A percentile compares a stretch with the other conserved stretches of the same genome.
These are phyloP conservation scores for Ustilago xerochloae DNA, from an alignment of 1,284 basidiomycete species.

Conservation along the genomic window DNA sequence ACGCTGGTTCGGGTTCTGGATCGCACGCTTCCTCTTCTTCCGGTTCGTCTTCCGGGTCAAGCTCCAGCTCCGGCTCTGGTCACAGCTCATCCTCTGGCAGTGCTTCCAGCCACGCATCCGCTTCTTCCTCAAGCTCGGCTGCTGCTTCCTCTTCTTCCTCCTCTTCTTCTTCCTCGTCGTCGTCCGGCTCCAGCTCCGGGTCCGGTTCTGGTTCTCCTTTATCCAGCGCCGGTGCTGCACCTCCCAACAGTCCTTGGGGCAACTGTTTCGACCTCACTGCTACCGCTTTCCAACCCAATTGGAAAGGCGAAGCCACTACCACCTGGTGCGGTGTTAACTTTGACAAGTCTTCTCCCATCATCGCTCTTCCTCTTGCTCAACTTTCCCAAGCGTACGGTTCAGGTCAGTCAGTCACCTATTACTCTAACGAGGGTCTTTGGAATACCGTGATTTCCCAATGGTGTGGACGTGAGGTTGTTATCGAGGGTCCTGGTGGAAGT, in stretches of 20 bases:
- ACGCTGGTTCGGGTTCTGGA: background rate
- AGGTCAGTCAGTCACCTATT: slow-evolving; percentile 33
- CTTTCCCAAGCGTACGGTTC: slow-evolving; percentile 41
- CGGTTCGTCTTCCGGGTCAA: slow-evolving; percentile 1
- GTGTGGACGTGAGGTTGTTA: slow-evolving; percentile 42
- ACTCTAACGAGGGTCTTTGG: slow-evolving; percentile 42
- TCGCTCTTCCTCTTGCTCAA: slow-evolving; percentile 40
- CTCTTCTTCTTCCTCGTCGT: slow-evolving; percentile 6
- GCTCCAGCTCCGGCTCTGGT: slow-evolving; percentile 9
- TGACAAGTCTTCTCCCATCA: slow-evolving; percentile 41
- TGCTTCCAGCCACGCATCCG: slow-evolving; percentile 1
- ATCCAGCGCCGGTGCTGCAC: slow-evolving; percentile 24
- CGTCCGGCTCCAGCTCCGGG: slow-evolving; percentile 2
- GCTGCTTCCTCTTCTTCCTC: slow-evolving; percentile 2
- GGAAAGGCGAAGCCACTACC: slow-evolving; percentile 50
- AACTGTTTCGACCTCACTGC: slow-evolving; percentile 48
- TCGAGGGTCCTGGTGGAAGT: slow-evolving; percentile 35
- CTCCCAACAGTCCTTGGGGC: slow-evolving; percentile 47
- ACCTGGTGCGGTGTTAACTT: slow-evolving; percentile 51
- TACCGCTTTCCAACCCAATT: slow-evolving; percentile 46
- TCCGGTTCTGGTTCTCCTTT: slow-evolving; percentile 2
- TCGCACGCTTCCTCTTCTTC: background rate
- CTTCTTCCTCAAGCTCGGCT: slow-evolving; percentile 1
- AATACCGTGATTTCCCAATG: slow-evolving; percentile 35
- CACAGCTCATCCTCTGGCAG: background rate